Conservation (phyloP, 2,329 filamentous ascomycete genomes). For the Arthrobotrys conoides region DNA sequence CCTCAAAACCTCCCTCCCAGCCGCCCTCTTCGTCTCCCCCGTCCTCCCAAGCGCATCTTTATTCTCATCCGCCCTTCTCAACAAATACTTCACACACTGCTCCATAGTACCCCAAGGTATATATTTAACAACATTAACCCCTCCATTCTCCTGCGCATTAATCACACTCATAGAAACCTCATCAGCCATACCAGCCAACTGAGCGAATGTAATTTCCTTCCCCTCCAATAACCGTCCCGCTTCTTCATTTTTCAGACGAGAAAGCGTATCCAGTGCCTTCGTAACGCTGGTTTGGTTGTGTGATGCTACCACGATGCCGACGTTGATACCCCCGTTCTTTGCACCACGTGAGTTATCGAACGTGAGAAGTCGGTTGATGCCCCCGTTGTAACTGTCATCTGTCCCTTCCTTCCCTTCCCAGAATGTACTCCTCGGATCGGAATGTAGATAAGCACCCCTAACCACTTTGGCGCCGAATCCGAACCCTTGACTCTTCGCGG, state of each 20-base stretch:
- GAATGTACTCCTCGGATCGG: slow-evolving; percentile 78
- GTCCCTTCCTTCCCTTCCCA: slow-evolving; percentile 80
- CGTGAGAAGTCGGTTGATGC: slow-evolving; percentile 77
- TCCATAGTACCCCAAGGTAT: slow-evolving; percentile 78
- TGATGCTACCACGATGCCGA: slow-evolving; percentile 79
- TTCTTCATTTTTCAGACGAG: slow-evolving; percentile 67
- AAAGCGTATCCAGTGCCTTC: slow-evolving; percentile 71
- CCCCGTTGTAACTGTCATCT: slow-evolving; percentile 79
- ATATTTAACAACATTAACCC: slow-evolving; percentile 74
- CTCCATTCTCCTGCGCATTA: slow-evolving; percentile 55
- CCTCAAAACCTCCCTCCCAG: slow-evolving; percentile 75
- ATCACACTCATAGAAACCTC: slow-evolving; percentile 73
- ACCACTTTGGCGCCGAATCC: slow-evolving; percentile 82
- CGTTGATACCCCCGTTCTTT: slow-evolving; percentile 36
- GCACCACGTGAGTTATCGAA: slow-evolving; percentile 27
- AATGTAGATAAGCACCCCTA: slow-evolving; percentile 79
- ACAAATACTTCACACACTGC: slow-evolving; percentile 85
- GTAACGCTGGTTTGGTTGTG: slow-evolving; percentile 83
- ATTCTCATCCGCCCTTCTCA: slow-evolving; percentile 81
- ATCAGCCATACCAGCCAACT: slow-evolving; percentile 96
- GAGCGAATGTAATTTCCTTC: slow-evolving; percentile 73
- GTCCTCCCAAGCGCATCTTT: slow-evolving; percentile 78
- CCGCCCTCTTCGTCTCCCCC: slow-evolving; percentile 74
- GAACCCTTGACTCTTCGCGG: slow-evolving; percentile 74
- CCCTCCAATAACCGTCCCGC: slow-evolving; percentile 66